These are phyloP conservation scores for Pythium folliculosum DNA, from an alignment of 352 stramenopile species.

Conservation along the genomic window DNA sequence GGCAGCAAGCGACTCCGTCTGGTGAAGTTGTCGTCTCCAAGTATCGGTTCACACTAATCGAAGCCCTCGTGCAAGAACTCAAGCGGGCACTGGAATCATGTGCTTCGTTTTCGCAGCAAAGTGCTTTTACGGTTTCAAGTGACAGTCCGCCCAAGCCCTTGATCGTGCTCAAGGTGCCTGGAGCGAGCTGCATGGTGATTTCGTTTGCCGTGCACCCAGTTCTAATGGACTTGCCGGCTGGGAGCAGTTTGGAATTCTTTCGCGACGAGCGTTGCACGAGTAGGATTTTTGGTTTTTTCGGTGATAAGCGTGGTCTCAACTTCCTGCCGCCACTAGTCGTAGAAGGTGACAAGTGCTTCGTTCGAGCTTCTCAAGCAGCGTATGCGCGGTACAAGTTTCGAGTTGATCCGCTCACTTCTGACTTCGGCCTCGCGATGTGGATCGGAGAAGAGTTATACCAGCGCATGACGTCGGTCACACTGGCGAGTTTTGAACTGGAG, in stretches of 20 bases:
- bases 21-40: constrained; percentile 30
- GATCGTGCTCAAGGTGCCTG: constrained; percentile 58
- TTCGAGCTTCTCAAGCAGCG: constrained; percentile 56
- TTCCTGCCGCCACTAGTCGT: constrained; percentile 67
- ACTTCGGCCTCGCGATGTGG: constrained; percentile 79
- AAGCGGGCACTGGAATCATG: constrained; percentile 55
- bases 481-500: constrained; percentile 65
- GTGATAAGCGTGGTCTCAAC: constrained; percentile 67
- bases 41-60: constrained; percentile 66
- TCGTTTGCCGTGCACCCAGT: constrained; percentile 81
- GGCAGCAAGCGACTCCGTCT: background rate
- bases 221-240: constrained; percentile 74
- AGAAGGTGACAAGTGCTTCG: constrained; percentile 60
- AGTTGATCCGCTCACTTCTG: constrained; percentile 61
- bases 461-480: constrained; percentile 47
- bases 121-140: constrained; percentile 65
- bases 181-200: constrained; percentile 68
- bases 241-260: constrained; percentile 75
- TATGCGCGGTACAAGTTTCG: constrained; percentile 84
- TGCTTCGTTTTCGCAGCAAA: constrained; percentile 44
- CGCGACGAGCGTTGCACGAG: constrained; percentile 59
- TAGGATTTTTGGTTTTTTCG: constrained; percentile 75
- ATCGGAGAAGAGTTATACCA: constrained; percentile 69
- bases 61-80: constrained; percentile 55
- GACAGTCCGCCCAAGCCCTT: constrained; percentile 66